Percentiles rank a stretch among this genome's conserved stretches.
phyloP scores from a whole-genome alignment of 2,329 filamentous ascomycete species.

The Boeremia exigua region DNA sequence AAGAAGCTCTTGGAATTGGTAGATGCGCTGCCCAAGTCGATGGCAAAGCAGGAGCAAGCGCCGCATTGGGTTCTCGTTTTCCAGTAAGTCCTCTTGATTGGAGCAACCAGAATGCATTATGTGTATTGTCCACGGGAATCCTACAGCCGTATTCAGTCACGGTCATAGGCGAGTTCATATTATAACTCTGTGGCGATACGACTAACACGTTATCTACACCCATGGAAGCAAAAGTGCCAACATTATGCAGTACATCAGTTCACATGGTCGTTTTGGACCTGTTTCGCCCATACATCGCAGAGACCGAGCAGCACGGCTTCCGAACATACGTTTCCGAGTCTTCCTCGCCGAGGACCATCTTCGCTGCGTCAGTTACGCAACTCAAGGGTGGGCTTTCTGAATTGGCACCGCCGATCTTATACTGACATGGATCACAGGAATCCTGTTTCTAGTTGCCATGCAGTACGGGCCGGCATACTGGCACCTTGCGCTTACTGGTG shows the following conservation, averaged over 20 bases:
- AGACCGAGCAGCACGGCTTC: constrained; percentile 11
- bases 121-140: too few relatives aligned
- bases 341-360: constrained; percentile 16
- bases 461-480: constrained; percentile 12
- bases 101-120: background rate
- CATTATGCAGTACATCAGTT: background rate
- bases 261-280: constrained; percentile 18
- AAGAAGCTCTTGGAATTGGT: constrained; percentile 10
- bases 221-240: background rate
- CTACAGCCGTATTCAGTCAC: background rate
- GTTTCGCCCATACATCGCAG: constrained; percentile 18
- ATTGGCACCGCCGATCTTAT: too few relatives aligned
- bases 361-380: constrained; percentile 19
- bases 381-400: constrained; percentile 7
- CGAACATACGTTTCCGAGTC: constrained; percentile 10
- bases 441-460: constrained; percentile 15
- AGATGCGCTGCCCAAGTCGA: constrained; percentile 2
- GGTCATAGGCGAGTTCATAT: background rate
- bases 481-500: constrained; percentile 9
- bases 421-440: background rate
- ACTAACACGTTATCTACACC: too few relatives aligned
- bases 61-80: constrained; percentile 18
- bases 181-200: background rate
- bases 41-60: constrained; percentile 6
- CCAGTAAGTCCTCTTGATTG: constrained; percentile 11